These are phyloP conservation scores for Cladophialophora yegresii DNA, from an alignment of 2,329 filamentous ascomycete species.

Conservation along the genomic window DNA sequence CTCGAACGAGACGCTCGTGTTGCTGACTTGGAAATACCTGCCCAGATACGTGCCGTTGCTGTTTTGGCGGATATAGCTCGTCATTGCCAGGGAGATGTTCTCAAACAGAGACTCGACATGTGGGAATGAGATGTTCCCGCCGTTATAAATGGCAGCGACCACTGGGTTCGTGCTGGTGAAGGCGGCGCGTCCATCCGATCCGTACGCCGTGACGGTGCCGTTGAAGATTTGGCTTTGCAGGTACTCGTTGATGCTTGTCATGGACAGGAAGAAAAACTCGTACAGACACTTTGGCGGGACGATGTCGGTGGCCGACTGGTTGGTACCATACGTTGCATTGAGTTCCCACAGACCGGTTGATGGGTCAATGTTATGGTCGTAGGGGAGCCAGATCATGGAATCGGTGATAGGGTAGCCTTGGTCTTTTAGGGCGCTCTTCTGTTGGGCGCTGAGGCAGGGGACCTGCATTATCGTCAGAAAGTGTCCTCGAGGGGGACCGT, in stretches of 20 bases:
- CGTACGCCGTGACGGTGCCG: neutral
- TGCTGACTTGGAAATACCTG: neutral
- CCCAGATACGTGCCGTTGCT: neutral
- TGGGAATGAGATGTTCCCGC: neutral
- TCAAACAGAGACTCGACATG: neutral
- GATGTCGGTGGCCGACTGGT: slow-evolving; percentile 1
- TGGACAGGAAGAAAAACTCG: neutral
- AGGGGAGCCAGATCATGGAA: neutral
- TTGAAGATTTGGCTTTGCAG: slow-evolving; percentile 1
- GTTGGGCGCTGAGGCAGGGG: neutral
- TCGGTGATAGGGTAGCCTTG: neutral
- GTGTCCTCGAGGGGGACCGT: neutral
- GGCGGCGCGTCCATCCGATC: neutral
- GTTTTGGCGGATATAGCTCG: neutral
- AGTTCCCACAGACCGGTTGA: slow-evolving; percentile 2
- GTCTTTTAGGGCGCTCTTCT: neutral
- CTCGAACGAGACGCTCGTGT: neutral
- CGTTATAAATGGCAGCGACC: neutral
- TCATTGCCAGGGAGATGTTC: slow-evolving; percentile 1
- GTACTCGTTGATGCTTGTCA: neutral
- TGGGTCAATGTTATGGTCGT: slow-evolving; percentile 1
- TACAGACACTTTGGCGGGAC: neutral
- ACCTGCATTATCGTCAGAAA: slow-evolving; percentile 6
- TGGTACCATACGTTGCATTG: neutral
- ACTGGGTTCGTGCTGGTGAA: slow-evolving; percentile 1